A percentile compares a stretch with the other conserved stretches of the same genome.
phyloP scores from a whole-genome alignment of 1,139 yeast species.

The Hemisphaericaspora xylanilytica region DNA sequence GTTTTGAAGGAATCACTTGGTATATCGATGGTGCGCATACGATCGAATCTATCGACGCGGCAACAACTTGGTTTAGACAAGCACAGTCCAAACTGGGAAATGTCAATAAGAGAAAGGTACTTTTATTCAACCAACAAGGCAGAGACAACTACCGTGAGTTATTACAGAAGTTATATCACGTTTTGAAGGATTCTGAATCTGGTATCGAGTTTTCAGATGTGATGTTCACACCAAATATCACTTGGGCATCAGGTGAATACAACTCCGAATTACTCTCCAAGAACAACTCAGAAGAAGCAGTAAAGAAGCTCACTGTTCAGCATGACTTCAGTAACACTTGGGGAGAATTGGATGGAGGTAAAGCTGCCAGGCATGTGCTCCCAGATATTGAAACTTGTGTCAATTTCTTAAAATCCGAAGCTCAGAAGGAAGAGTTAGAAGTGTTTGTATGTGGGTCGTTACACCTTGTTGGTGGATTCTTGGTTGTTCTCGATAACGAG shows the following conservation, averaged over 20 bases:
- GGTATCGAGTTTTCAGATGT: conserved; percentile 62
- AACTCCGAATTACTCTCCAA: conserved; percentile 81
- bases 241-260: conserved; percentile 82
- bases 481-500: conserved; percentile 71
- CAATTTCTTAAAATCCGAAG: conserved; percentile 44
- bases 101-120: conserved; percentile 33
- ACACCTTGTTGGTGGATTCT: conserved; percentile 89
- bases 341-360: conserved; percentile 50
- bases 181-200: conserved; percentile 24
- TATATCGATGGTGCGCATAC: conserved; percentile 96
- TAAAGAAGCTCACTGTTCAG: conserved; percentile 81
- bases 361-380: conserved; percentile 45
- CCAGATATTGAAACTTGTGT: conserved; percentile 77
- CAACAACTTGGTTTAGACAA: conserved; percentile 73
- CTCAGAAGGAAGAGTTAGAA: conserved; percentile 41
- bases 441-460: conserved; percentile 94
- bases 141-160: conserved; percentile 73
- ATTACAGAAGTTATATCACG: conserved; percentile 50
- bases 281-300: conserved; percentile 74
- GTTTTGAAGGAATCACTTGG: conserved; percentile 60
- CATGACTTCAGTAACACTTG: conserved; percentile 69
- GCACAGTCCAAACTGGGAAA: conserved; percentile 17
- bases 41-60: conserved; percentile 74
- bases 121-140: conserved; percentile 91
- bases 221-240: conserved; percentile 85